These are phyloP conservation scores for Venturia pyrina DNA, from an alignment of 2,329 filamentous ascomycete species.

Conservation along the genomic window DNA sequence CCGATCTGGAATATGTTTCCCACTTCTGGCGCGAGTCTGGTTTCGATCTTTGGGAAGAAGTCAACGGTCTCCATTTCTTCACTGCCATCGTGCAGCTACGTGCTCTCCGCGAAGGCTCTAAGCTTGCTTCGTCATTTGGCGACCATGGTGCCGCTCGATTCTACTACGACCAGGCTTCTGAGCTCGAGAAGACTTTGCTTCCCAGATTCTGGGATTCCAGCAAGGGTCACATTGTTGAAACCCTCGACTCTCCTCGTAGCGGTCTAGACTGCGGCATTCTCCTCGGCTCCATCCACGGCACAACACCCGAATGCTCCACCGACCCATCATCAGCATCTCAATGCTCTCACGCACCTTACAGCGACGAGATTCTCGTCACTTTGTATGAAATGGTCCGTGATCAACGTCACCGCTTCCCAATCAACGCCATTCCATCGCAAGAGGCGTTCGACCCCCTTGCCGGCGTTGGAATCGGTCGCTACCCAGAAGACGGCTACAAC, in stretches of 20 bases:
- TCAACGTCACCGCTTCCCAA: constrained; percentile 27
- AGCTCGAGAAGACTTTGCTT: constrained; percentile 23
- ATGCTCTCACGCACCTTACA: constrained; percentile 24
- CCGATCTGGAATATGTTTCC: constrained; percentile 34
- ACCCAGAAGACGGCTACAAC: constrained; percentile 34
- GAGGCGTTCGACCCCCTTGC: constrained; percentile 14
- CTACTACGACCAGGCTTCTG: constrained; percentile 28
- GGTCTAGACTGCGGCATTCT: constrained; percentile 30
- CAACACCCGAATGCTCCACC: constrained; percentile 15
- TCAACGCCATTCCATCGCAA: constrained; percentile 22
- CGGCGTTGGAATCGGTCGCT: constrained; percentile 31
- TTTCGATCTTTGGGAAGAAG: constrained; percentile 38
- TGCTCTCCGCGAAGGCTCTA: constrained; percentile 26
- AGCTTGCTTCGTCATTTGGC: constrained; percentile 24
- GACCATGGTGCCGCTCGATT: constrained; percentile 29
- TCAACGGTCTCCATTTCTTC: constrained; percentile 33
- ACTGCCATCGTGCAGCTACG: constrained; percentile 28
- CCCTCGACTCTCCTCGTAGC: constrained; percentile 22
- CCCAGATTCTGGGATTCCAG: constrained; percentile 28
- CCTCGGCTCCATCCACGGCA: constrained; percentile 29
- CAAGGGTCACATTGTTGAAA: constrained; percentile 28
- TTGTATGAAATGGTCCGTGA: constrained; percentile 26
- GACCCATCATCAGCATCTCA: constrained; percentile 6
- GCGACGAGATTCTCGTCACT: constrained; percentile 28
- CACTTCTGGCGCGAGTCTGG: constrained; percentile 31